Evolutionary conservation across 2,329 filamentous ascomycete species (phyloP), one percentile per base, ranked within the genome.

Genomic region (Chaetomiaceae sp.): DNA sequence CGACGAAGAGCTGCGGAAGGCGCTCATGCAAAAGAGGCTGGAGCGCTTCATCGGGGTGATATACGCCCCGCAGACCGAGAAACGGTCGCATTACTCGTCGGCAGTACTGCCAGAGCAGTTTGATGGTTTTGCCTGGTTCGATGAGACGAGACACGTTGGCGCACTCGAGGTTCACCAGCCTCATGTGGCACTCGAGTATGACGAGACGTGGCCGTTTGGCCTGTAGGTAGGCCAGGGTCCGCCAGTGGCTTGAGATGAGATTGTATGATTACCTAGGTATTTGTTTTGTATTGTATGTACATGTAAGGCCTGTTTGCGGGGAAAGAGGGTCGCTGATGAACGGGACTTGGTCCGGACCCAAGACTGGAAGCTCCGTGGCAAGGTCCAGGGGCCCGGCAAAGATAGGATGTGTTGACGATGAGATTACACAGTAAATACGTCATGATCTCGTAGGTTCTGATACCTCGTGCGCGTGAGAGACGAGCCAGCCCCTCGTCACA

Each of bases 41-140:
- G 69, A 79, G 64, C 67, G 76, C 10, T 79, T 78, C 56, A 79
- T 79, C 40, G 76, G 76, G 0, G 77, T 79, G 11, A 74, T 79
- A 30, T 79, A 79, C 59, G 66, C 71, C 3, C 75, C 75, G 3
- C 65, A 67, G n/a, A 77, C 75, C 0, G 76, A 79, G 61, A 62
- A 70, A 7, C 63, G 69, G 54, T 77, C 75, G 33, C 75, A 79
- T 58, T 79, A 79, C 60, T 74, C 73, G 8, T 61, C 67, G 18
- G 71, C 74, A 1, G 65, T 71, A 42, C 63, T 79, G 44, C 68
- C 73, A 36, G 66, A 73, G 41, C 76, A 79, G 64, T 73, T 78
- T 51, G 76, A 79, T 58, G 74, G 67, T 1, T 73, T 72, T 51
- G 58, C 78, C 4, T 79, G 75, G 74, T 77, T 79, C 53, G 75